Evolutionary conservation across 2,329 filamentous ascomycete genomes (phyloP).

Genomic region (Nemania serpens): DNA sequence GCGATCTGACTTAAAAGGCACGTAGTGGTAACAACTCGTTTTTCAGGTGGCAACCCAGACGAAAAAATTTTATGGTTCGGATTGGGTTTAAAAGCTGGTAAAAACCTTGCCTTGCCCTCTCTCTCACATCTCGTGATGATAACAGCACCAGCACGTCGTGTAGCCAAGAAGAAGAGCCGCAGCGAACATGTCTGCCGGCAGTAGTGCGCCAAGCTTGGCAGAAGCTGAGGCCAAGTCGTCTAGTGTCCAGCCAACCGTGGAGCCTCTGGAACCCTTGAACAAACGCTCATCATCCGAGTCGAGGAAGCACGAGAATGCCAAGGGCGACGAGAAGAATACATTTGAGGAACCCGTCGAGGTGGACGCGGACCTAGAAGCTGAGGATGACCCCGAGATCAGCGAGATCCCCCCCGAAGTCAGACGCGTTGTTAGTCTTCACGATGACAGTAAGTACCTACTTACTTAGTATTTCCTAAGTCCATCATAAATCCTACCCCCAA

Average conservation of each 20-base stretch:
- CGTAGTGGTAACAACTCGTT: neutral
- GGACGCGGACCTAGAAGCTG: slow-evolving; percentile 40
- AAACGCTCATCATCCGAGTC: neutral
- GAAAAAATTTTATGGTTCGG: neutral
- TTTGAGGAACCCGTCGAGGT: slow-evolving; percentile 34
- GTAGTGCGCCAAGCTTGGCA: slow-evolving; percentile 17
- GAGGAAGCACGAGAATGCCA: neutral
- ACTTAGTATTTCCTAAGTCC: neutral
- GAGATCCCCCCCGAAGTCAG: slow-evolving; percentile 61
- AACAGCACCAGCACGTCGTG: too few relatives aligned
- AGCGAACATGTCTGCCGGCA: slow-evolving; percentile 20
- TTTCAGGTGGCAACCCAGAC: slow-evolving; percentile 5
- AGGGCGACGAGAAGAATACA: slow-evolving; percentile 25
- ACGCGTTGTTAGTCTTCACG: slow-evolving; percentile 60
- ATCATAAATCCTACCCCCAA: too few relatives aligned
- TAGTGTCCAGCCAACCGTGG: slow-evolving; percentile 13
- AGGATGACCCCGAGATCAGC: slow-evolving; percentile 56
- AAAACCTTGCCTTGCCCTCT: neutral
- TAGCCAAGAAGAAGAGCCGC: too few relatives aligned
- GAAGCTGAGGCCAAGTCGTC: slow-evolving; percentile 21
- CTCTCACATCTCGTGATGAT: neutral
- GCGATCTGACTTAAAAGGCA: slow-evolving; percentile 12
- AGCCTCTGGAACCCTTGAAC: slow-evolving; percentile 4
- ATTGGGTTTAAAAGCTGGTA: neutral
- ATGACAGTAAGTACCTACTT: slow-evolving; percentile 56